Evolutionary conservation across 805 yeast genomes (phyloP), one percentile per base, ranked within the genome.

Genomic region (Alloascoidea africana): DNA sequence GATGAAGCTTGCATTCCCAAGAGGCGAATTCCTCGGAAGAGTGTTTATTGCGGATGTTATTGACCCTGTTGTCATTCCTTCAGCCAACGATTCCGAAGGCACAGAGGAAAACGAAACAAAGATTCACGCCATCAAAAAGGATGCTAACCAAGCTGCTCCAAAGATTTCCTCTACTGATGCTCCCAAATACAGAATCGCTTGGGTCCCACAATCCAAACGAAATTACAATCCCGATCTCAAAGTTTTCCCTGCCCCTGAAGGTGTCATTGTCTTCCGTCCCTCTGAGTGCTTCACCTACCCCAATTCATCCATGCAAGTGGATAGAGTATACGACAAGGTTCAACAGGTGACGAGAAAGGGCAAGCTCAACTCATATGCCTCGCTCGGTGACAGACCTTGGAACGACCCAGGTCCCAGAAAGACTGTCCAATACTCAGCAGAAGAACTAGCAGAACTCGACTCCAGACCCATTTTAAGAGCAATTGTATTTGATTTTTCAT

Each of bases 191-290:
- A 67, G 41, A 68, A 76, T 34, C 2, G 68, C 67, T 50, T 81
- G 89, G 89, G 77, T 80, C 17, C 86, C 91, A 35, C 55, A 72
- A 35, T 52, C 53, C 54, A 65, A 58, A 52, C 56, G 53, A 53
- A 55, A 53, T 40, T 51, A 72, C 39, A 83, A 87, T 54, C 59
- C 68, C 3, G 68, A 66, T 13, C 55, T 86, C 14, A 52, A 62
- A 1, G 70, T 87, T 4, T 54, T 54, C 13, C 81, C 86, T 2
- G 94, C 96, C 13, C 96, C 96, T 18, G 84, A 89, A 1, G 96
- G 96, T 23, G 86, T 87, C 14, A 48, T 86, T 41, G 94, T 87
- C 2, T 87, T 77, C 62, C 71, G 91, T 48, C 80, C 91, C 32
- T 61, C 76, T 14, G 96, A 87, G 50, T 63, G 86, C 13, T 80